Conservation (phyloP, 2,329 filamentous ascomycete species). For the Furcasterigmium furcatum region DNA sequence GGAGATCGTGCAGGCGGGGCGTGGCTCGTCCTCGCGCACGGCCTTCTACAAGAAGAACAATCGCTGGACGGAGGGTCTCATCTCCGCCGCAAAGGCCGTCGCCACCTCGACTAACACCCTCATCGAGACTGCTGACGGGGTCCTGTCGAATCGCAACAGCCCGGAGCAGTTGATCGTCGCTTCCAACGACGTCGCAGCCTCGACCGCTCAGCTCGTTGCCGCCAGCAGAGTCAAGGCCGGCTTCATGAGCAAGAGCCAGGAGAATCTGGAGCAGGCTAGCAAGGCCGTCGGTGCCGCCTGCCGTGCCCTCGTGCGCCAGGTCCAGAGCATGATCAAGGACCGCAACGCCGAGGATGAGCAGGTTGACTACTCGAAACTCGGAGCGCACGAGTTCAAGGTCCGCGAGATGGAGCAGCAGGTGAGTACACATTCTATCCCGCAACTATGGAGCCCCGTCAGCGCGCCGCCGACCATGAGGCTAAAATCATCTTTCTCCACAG, state of each 20-base stretch:
- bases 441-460: neutral
- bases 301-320: constrained; percentile 82
- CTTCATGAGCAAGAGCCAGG: constrained; percentile 97
- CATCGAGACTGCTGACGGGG: constrained; percentile 96
- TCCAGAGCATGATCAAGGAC: constrained; percentile 90
- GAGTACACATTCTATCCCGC: constrained; percentile 20
- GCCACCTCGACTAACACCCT: constrained; percentile 90
- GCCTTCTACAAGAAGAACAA: constrained; percentile 99
- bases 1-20: constrained; percentile 92
- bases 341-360: constrained; percentile 74
- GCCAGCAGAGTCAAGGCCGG: constrained; percentile 94
- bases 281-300: constrained; percentile 92
- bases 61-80: constrained; percentile 96
- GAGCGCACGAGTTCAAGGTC: constrained; percentile 96
- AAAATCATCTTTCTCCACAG: constrained; percentile 39
- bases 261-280: constrained; percentile 83
- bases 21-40: constrained; percentile 80
- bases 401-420: constrained; percentile 99
- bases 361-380: constrained; percentile 85
- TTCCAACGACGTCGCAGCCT: constrained; percentile 94
- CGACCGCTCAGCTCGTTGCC: constrained; percentile 93
- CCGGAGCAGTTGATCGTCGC: constrained; percentile 97
- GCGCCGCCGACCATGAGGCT: neutral
- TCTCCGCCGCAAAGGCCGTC: constrained; percentile 95
- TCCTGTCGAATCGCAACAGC: constrained; percentile 86